Base-by-base conservation (phyloP, 257 asterid genomes). In the Petunia axillaris region DNA sequence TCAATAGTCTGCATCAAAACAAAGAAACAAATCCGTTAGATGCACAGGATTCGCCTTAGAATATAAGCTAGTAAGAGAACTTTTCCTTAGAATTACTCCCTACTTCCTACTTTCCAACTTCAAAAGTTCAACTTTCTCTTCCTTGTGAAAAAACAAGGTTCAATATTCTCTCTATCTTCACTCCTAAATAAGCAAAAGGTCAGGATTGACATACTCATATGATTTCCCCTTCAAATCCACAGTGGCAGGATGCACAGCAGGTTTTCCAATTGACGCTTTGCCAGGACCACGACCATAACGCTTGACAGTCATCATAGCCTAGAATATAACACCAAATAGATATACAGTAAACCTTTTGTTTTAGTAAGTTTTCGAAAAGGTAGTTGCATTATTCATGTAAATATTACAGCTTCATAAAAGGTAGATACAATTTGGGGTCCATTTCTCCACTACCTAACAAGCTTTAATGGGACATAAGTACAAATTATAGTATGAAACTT, bases 171-270 rank as follows among this genome's bases (percentile, higher is more conserved):
- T 25, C 25, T 25, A 25, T 25, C 25, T 25, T 25, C 25, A 25
- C 25, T 25, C 25, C 25, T 25, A 70, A 70, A 70, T 1, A 70
- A 70, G 76, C 13, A 35, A 71, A 70, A 11, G 0, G 4, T 46
- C 39, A 68, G 40, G 62, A 50, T 64, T 64, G 78, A 87, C 97
- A 16, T 91, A 95, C 98, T 80, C 97, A 1, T 96, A 96, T 81
- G 97, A 83, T 87, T 94, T 96, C 79, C 99, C 98, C 86, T 88
- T 94, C 90, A 96, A 85, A 91, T 96, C 99, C 79, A 96, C 99
- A 58, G 88, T 84, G 15, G 98, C 98, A 25, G 98, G 98, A 87
- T 94, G 98, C 57, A 96, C 78, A 82, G 97, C 96, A 58, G 99
- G 99, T 70, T 90, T 92, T 74, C 97, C 98, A 16, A 94, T 78